phyloP scores from a whole-genome alignment of 2,329 filamentous ascomycete species.

The Fusarium mangiferae region DNA sequence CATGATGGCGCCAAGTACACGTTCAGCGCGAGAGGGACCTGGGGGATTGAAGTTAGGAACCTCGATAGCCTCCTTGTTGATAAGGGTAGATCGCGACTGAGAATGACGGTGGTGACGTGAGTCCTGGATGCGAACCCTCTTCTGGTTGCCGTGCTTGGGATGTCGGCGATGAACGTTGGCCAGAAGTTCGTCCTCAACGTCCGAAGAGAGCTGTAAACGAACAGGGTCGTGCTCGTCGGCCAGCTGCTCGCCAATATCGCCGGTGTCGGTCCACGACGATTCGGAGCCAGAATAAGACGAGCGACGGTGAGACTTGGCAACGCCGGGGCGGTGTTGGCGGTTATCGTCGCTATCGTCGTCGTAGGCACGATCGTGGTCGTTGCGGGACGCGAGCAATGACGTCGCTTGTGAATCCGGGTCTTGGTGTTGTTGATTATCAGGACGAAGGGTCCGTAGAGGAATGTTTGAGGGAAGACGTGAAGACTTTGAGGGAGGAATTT shows the following conservation, averaged over 20 bases:
- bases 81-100: slow-evolving; percentile 53
- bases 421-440: slow-evolving; percentile 48
- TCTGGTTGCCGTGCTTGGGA: slow-evolving; percentile 53
- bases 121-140: slow-evolving; percentile 76
- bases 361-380: slow-evolving; percentile 57
- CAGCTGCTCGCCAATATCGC: slow-evolving; percentile 92
- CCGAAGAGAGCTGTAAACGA: slow-evolving; percentile 73
- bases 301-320: slow-evolving; percentile 24
- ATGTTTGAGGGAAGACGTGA: slow-evolving; percentile 84
- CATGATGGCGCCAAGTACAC: slow-evolving; percentile 85
- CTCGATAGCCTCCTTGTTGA: slow-evolving; percentile 81
- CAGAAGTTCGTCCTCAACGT: slow-evolving; percentile 71
- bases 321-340: slow-evolving; percentile 47
- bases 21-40: slow-evolving; percentile 73
- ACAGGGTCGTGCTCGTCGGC: slow-evolving; percentile 84
- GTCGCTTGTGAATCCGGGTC: slow-evolving; percentile 54
- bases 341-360: slow-evolving; percentile 53
- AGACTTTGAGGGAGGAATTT: slow-evolving; percentile 80
- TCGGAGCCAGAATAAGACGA: slow-evolving; percentile 67
- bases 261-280: slow-evolving; percentile 91
- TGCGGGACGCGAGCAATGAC: slow-evolving; percentile 48
- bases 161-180: slow-evolving; percentile 60
- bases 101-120: slow-evolving; percentile 55
- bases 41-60: slow-evolving; percentile 76
- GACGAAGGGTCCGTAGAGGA: slow-evolving; percentile 78